phyloP scores from a whole-genome alignment of 2,329 filamentous ascomycete species.

The Fusarium pilosicola region DNA sequence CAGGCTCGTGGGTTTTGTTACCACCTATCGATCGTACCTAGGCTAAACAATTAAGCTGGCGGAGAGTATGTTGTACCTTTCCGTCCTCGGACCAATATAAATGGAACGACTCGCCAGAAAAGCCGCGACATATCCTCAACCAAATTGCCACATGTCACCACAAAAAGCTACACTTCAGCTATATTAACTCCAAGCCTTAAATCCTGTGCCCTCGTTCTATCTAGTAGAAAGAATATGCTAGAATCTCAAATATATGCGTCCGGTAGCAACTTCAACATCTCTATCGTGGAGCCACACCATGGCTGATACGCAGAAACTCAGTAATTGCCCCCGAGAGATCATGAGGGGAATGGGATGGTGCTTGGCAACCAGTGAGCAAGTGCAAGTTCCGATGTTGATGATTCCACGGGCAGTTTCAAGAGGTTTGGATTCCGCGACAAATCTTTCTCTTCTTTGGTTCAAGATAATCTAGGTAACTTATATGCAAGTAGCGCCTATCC shows the following conservation, averaged over 20 bases:
- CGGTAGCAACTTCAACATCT: neutral
- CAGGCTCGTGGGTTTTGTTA: neutral
- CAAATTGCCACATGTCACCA: neutral
- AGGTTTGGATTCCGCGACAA: neutral
- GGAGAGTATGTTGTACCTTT: neutral
- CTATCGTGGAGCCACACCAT: neutral
- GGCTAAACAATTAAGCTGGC: neutral
- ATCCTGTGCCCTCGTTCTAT: neutral
- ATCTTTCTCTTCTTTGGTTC: neutral
- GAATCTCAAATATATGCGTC: neutral
- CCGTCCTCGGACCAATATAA: neutral
- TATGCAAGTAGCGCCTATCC: conserved; percentile 19
- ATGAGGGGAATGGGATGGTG: neutral
- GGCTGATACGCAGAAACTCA: neutral
- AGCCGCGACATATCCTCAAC: too few species aligned
- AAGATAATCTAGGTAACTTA: conserved; percentile 13
- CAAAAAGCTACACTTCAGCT: neutral
- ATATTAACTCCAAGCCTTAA: neutral
- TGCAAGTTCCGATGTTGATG: neutral
- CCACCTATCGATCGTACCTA: neutral
- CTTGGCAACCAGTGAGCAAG: neutral
- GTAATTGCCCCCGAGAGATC: neutral
- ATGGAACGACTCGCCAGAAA: neutral
- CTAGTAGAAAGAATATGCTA: neutral
- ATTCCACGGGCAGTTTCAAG: neutral